Conservation (phyloP, 78 protist genomes). For the Carpediemonas membranifera region DNA sequence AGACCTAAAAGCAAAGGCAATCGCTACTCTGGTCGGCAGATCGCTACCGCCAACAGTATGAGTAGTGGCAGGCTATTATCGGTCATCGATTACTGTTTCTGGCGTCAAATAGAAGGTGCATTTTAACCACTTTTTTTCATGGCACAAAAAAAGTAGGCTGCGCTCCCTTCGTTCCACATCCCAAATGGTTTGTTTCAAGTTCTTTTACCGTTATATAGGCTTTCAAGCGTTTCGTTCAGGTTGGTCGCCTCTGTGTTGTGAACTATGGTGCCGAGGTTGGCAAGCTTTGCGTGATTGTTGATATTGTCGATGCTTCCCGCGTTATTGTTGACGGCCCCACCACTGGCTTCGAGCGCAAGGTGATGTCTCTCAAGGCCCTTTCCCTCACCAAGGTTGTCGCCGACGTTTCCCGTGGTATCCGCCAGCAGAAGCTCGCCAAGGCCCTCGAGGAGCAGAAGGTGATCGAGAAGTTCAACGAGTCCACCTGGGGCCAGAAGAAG, state of each 20-base stretch:
- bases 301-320: conserved; percentile 12
- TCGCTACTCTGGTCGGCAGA: too few species aligned
- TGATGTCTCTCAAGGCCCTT: conserved; percentile 5
- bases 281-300: conserved; percentile 15
- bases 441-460: neutral
- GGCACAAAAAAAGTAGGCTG: too few species aligned
- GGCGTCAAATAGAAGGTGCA: too few species aligned
- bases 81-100: too few species aligned
- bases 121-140: too few species aligned
- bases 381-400: conserved; percentile 7
- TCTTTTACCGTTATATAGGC: too few species aligned
- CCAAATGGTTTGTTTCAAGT: too few species aligned
- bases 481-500: neutral
- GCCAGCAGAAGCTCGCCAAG: neutral
- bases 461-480: neutral
- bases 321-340: conserved; percentile 35
- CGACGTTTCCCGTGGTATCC: neutral
- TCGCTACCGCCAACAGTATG: too few species aligned
- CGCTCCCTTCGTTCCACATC: too few species aligned
- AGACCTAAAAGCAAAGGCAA: too few species aligned
- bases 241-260: conserved; percentile 26
- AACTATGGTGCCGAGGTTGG: conserved; percentile 10
- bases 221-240: conserved; percentile 21
- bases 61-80: too few species aligned
- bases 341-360: conserved; percentile 7